These are phyloP conservation scores for Colletotrichum spinosum DNA, from an alignment of 2,329 filamentous ascomycete genomes.

Conservation along the genomic window DNA sequence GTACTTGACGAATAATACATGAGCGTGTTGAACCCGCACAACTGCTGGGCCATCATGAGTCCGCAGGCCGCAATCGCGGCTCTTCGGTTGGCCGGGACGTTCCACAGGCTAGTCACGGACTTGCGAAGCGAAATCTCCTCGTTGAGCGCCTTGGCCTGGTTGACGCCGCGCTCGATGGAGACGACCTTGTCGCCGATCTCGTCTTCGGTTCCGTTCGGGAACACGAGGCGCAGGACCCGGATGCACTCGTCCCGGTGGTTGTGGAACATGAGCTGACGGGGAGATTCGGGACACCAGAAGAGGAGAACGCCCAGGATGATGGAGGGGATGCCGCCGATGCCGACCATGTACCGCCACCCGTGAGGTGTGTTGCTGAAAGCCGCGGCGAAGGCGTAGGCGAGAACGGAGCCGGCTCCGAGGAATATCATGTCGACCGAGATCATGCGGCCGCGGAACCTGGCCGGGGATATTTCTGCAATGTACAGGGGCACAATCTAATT, in stretches of 20 bases:
- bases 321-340: conserved; percentile 35
- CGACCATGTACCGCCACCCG: conserved; percentile 39
- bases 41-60: conserved; percentile 54
- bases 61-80: conserved; percentile 55
- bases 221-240: conserved; percentile 8
- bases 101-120: conserved; percentile 46
- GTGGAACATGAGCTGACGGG: conserved; percentile 41
- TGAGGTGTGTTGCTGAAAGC: conserved; percentile 47
- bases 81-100: conserved; percentile 49
- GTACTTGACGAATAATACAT: conserved; percentile 34
- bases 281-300: conserved; percentile 29
- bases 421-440: conserved; percentile 42
- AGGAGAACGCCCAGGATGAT: conserved; percentile 38
- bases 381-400: conserved; percentile 44
- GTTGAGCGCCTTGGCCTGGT: conserved; percentile 17
- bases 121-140: conserved; percentile 32
- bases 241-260: conserved; percentile 47
- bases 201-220: conserved; percentile 31
- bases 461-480: conserved; percentile 42
- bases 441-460: conserved; percentile 41
- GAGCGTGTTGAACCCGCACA: conserved; percentile 38
- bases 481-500: conserved; percentile 38
- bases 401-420: conserved; percentile 38
- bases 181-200: conserved; percentile 45
- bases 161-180: conserved; percentile 22